These are phyloP conservation scores for Populus hybrid DNA, from an alignment of 441 rosid species.

Conservation along the genomic window DNA sequence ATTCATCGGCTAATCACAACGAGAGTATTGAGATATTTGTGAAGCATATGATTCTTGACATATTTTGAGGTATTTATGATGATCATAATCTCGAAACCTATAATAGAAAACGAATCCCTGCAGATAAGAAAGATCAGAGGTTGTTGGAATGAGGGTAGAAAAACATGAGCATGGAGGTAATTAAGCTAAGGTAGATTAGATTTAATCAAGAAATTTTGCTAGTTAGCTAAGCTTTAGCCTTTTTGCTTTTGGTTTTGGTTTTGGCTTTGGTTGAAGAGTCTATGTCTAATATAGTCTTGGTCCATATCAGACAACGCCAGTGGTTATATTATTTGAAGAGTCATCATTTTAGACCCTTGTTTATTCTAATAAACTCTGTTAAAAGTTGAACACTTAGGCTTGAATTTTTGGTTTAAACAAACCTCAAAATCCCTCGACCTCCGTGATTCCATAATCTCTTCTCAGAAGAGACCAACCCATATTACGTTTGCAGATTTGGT, in stretches of 20 bases:
- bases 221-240: too few species aligned
- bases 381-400: neutral
- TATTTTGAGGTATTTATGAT: neutral
- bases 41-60: neutral
- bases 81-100: neutral
- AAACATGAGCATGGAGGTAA: neutral
- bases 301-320: neutral
- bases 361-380: too few species aligned
- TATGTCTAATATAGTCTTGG: neutral
- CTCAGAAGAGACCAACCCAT: neutral
- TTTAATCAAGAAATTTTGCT: neutral
- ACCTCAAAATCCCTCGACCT: neutral
- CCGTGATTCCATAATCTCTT: neutral
- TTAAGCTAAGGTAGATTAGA: neutral
- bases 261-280: neutral
- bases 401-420: neutral
- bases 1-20: neutral
- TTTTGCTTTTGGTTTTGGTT: neutral
- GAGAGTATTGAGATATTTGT: neutral
- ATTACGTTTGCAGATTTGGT: neutral
- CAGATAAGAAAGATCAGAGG: constrained; percentile 1
- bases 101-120: neutral
- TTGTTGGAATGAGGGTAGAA: neutral
- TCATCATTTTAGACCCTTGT: neutral
- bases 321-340: neutral